phyloP scores from a whole-genome alignment of 495 filamentous ascomycete genomes.

The Trichoderma gamsii region DNA sequence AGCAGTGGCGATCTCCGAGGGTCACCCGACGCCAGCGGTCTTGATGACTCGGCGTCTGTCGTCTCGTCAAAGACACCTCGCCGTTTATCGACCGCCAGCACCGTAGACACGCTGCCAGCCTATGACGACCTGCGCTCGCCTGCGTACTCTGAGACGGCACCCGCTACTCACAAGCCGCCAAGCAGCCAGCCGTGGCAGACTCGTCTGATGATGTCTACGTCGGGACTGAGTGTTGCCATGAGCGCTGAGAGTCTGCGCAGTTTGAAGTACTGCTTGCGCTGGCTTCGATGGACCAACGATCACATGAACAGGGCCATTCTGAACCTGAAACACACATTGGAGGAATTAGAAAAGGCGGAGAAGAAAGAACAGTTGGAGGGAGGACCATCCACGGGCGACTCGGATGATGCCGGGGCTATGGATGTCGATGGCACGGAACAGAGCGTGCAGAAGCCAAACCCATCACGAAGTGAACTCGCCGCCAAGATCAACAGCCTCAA shows the following conservation, averaged over 20 bases:
- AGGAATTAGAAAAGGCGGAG: conserved; percentile 60
- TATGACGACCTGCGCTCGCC: conserved; percentile 74
- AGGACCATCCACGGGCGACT: conserved; percentile 9
- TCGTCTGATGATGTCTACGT: conserved; percentile 74
- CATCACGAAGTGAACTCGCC: conserved; percentile 35
- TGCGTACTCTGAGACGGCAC: conserved; percentile 53
- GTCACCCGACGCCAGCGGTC: conserved; percentile 2
- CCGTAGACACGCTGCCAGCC: conserved; percentile 64
- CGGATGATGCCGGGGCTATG: conserved; percentile 21
- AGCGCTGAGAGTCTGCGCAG: conserved; percentile 73
- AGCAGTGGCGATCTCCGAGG: conserved; percentile 19
- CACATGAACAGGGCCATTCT: conserved; percentile 64
- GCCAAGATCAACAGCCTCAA: conserved; percentile 62
- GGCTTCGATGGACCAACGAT: conserved; percentile 70
- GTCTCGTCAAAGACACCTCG: conserved; percentile 19
- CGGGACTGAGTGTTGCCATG: conserved; percentile 79
- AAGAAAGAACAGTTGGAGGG: conserved; percentile 41
- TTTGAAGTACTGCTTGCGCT: conserved; percentile 68
- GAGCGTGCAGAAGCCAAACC: conserved; percentile 24
- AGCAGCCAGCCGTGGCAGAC: conserved; percentile 56
- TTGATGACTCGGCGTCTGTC: background rate
- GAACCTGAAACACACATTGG: conserved; percentile 62
- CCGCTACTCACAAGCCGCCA: conserved; percentile 17
- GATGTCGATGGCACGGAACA: conserved; percentile 23
- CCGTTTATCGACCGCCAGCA: conserved; percentile 40